Percentiles rank a stretch among this genome's conserved stretches.
These are phyloP conservation scores for Aristolochia californica DNA, from an alignment of 164 flowering plant species.

Conservation along the genomic window DNA sequence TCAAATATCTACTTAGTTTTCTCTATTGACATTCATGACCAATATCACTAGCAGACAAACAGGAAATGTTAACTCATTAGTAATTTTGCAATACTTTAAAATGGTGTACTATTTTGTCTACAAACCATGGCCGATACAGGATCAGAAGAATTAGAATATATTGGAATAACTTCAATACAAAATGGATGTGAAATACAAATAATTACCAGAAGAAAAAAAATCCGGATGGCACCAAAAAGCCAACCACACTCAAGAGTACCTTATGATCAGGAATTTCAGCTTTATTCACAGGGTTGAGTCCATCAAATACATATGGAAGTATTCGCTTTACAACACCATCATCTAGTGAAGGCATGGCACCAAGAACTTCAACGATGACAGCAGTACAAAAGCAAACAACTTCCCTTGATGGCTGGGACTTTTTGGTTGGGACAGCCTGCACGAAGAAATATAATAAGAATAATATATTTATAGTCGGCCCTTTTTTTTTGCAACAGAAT, in stretches of 20 bases:
- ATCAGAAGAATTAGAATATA: no score
- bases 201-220: no score
- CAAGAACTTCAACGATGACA: conserved; percentile 60
- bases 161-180: no score
- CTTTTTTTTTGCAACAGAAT: background rate
- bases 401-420: conserved; percentile 39
- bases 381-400: conserved; percentile 67
- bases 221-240: no score
- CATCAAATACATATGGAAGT: conserved; percentile 54
- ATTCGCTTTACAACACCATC: conserved; percentile 45
- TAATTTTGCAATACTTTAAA: no score
- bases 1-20: no score
- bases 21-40: no score
- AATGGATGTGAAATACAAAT: no score
- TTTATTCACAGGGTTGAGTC: conserved; percentile 38
- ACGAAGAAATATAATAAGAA: background rate
- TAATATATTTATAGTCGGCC: background rate
- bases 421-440: conserved; percentile 63
- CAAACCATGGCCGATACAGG: no score
- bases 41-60: no score
- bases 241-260: conserved; percentile 26
- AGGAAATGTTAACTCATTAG: no score
- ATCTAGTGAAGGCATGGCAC: conserved; percentile 39
- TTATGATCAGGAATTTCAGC: conserved; percentile 40
- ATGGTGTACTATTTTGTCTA: no score